Percentiles rank a stretch among this genome's conserved stretches.
phyloP scores from a whole-genome alignment of 2,329 filamentous ascomycete genomes.

The Thermothelomyces thermophilus region DNA sequence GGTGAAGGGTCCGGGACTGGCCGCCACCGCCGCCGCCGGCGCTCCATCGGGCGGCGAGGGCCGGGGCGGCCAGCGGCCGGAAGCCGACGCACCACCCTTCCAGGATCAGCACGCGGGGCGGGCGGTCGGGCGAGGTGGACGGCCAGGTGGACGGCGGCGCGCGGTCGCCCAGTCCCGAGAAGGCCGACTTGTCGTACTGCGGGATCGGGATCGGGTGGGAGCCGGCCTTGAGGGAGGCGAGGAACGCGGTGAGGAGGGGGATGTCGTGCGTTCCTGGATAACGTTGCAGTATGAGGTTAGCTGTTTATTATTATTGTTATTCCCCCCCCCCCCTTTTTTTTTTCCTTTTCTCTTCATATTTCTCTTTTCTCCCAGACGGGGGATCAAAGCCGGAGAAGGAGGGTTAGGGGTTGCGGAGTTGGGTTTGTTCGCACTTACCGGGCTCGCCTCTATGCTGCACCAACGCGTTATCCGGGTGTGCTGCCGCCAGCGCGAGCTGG shows the following conservation, averaged over 20 bases:
- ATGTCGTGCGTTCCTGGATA: conserved; percentile 61
- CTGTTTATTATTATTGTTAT: no score
- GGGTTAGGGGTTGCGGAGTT: conserved; percentile 40
- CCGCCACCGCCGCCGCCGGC: no score
- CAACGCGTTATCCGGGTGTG: conserved; percentile 64
- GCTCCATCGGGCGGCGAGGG: conserved; percentile 46
- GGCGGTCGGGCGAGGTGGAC: conserved; percentile 37
- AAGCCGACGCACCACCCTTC: conserved; percentile 94
- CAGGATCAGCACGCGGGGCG: conserved; percentile 60
- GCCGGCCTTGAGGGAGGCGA: conserved; percentile 49
- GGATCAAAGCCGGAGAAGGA: no score
- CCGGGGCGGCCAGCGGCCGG: conserved; percentile 49
- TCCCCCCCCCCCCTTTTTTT: no score
- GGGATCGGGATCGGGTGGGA: conserved; percentile 53
- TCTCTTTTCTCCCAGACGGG: no score
- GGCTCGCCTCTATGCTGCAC: conserved; percentile 79
- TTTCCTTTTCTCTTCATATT: no score
- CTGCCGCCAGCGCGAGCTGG: conserved; percentile 57
- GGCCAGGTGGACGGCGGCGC: conserved; percentile 57
- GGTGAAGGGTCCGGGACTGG: conserved; percentile 43
- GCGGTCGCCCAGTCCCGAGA: conserved; percentile 70
- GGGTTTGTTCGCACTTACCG: conserved; percentile 38
- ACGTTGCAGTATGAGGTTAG: no score
- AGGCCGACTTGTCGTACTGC: conserved; percentile 77
- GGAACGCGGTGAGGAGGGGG: conserved; percentile 54